These are phyloP conservation scores for Hypoxylon sp. DNA, from an alignment of 2,329 filamentous ascomycete species.

Conservation along the genomic window DNA sequence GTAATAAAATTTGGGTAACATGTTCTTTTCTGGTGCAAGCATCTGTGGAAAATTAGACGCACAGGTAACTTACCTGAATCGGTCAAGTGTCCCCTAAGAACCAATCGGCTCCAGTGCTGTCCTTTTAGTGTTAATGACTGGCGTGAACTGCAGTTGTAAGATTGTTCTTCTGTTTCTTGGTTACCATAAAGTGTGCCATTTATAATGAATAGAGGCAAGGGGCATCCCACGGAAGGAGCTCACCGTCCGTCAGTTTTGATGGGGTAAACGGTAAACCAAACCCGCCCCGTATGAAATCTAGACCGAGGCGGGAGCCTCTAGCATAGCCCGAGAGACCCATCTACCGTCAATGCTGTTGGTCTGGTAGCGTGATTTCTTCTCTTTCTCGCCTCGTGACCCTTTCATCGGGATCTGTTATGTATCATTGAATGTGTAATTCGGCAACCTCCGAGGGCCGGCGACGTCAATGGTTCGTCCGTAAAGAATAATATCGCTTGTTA, in stretches of 20 bases:
- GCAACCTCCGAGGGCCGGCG: constrained; percentile 27
- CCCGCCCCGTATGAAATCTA: constrained; percentile 35
- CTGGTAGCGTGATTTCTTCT: constrained; percentile 16
- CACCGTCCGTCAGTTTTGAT: constrained; percentile 12
- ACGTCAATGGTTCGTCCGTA: constrained; percentile 3
- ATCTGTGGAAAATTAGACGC: constrained; percentile 7
- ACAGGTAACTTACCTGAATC: constrained; percentile 5
- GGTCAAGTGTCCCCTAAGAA: constrained; percentile 7
- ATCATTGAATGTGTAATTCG: constrained; percentile 30
- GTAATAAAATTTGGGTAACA: constrained; percentile 13
- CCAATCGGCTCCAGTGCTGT: constrained; percentile 29
- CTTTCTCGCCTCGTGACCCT: constrained; percentile 22
- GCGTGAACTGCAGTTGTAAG: constrained; percentile 13
- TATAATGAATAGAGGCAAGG: not conserved
- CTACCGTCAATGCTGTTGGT: constrained; percentile 17
- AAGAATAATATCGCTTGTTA: constrained; percentile 15
- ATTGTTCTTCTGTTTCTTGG: constrained; percentile 13
- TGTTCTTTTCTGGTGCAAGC: constrained; percentile 2
- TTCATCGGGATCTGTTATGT: constrained; percentile 16
- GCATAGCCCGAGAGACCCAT: constrained; percentile 18
- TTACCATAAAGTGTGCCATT: constrained; percentile 16
- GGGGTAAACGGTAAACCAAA: constrained; percentile 33
- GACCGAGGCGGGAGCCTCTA: constrained; percentile 31
- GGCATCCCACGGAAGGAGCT: constrained; percentile 15
- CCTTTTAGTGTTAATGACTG: constrained; percentile 22